These are phyloP conservation scores for Apiospora saccharicola DNA, from an alignment of 2,329 filamentous ascomycete species.

Conservation along the genomic window DNA sequence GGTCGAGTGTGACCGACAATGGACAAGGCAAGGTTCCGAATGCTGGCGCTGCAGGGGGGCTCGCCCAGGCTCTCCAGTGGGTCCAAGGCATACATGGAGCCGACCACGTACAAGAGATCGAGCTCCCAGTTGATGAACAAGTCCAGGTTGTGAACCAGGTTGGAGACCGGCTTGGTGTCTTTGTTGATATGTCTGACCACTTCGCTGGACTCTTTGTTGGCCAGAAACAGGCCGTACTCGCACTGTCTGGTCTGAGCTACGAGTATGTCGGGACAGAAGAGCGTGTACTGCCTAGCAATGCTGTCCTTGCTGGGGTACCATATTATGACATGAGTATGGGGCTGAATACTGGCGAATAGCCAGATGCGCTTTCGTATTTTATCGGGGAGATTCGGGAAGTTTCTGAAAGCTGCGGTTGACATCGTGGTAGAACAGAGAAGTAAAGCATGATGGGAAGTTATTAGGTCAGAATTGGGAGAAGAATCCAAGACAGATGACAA, in stretches of 20 bases:
- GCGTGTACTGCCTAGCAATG: neutral
- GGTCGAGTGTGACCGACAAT: neutral
- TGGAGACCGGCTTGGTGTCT: neutral
- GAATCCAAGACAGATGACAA: too few species aligned
- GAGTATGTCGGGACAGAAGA: conserved; percentile 26
- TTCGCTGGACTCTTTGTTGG: neutral
- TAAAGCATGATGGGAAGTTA: neutral
- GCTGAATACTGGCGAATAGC: neutral
- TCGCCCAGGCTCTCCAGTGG: neutral
- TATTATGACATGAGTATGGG: neutral
- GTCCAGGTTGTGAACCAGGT: neutral
- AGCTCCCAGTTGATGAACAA: neutral
- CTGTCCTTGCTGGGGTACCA: neutral
- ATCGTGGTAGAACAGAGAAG: neutral
- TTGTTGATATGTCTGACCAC: neutral
- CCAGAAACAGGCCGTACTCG: neutral
- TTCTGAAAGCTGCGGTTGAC: neutral
- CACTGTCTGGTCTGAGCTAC: neutral
- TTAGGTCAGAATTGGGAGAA: too few species aligned
- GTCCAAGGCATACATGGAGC: neutral
- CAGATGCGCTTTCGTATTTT: neutral
- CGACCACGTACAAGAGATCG: neutral
- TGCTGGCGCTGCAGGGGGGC: neutral
- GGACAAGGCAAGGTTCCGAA: conserved; percentile 4
- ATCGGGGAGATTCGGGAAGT: neutral